Evolutionary conservation across 1,284 basidiomycete genomes (phyloP).

Genomic region (Trichosporon sp.): DNA sequence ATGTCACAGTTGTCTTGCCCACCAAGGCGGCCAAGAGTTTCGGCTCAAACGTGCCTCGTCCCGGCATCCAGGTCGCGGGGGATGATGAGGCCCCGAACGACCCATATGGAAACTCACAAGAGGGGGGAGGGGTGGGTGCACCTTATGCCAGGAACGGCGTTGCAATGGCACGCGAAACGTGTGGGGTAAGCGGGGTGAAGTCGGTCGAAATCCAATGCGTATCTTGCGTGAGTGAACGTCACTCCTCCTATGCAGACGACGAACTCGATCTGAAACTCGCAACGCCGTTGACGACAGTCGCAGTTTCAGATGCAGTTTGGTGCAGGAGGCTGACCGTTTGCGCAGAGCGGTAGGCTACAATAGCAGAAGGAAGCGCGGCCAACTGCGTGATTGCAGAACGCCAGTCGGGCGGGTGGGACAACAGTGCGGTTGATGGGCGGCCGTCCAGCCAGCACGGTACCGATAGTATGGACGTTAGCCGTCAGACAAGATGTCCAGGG

Average conservation of each 20-base stretch:
- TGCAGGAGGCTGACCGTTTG: neutral
- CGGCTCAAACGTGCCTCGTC: neutral
- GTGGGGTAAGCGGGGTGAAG: slow-evolving; percentile 8
- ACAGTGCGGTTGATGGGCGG: no score
- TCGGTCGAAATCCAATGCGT: neutral
- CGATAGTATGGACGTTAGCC: neutral
- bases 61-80: neutral
- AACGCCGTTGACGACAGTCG: neutral
- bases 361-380: no score
- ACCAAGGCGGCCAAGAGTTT: neutral
- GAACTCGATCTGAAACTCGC: neutral
- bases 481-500: neutral
- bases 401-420: no score
- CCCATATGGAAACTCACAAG: neutral
- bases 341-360: neutral
- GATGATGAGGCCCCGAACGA: neutral
- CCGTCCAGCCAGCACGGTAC: neutral
- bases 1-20: neutral
- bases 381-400: no score
- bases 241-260: neutral
- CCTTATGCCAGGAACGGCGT: slow-evolving; percentile 8
- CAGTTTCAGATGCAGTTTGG: neutral
- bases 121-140: neutral
- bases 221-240: neutral
- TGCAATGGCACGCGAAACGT: slow-evolving; percentile 9